These are phyloP conservation scores for Phytophthora pinifolia DNA, from an alignment of 352 stramenopile species.

Conservation along the genomic window DNA sequence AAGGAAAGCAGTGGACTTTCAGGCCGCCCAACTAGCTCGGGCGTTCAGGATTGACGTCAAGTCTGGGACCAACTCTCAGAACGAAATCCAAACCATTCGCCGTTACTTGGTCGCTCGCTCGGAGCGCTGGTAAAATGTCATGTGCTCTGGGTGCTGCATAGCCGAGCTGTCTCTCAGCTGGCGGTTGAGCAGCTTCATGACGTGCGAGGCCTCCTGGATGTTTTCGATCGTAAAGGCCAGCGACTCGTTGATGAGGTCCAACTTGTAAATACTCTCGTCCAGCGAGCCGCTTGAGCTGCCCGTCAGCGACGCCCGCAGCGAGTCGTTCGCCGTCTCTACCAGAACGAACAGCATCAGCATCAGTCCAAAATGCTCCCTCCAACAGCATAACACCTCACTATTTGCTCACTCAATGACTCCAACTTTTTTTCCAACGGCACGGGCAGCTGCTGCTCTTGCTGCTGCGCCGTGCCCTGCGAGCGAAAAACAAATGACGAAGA, in stretches of 20 bases:
- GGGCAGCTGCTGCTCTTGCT: constrained; percentile 13
- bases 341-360: constrained; percentile 3
- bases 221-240: constrained; percentile 82
- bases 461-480: constrained; percentile 27
- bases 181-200: constrained; percentile 70
- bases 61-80: too few relatives aligned
- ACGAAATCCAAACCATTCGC: too few relatives aligned
- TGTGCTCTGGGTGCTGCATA: constrained; percentile 40
- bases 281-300: constrained; percentile 38
- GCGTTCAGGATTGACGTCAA: too few relatives aligned
- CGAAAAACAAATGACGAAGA: constrained; percentile 43
- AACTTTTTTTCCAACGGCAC: constrained; percentile 25
- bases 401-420: constrained; percentile 22
- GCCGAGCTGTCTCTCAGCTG: constrained; percentile 58
- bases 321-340: constrained; percentile 48
- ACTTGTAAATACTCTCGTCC: constrained; percentile 58
- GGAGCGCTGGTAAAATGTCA: constrained; percentile 30
- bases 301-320: constrained; percentile 34
- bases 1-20: too few relatives aligned
- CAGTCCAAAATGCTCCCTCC: background rate
- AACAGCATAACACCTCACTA: background rate
- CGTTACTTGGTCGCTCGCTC: constrained; percentile 1
- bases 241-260: constrained; percentile 83
- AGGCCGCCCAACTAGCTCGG: too few relatives aligned
- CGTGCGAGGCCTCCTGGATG: constrained; percentile 70